A percentile compares a stretch with the other conserved stretches of the same genome.
Evolutionary conservation across 164 flowering plant genomes (phyloP).

Genomic region (Hamamelis virginiana): DNA sequence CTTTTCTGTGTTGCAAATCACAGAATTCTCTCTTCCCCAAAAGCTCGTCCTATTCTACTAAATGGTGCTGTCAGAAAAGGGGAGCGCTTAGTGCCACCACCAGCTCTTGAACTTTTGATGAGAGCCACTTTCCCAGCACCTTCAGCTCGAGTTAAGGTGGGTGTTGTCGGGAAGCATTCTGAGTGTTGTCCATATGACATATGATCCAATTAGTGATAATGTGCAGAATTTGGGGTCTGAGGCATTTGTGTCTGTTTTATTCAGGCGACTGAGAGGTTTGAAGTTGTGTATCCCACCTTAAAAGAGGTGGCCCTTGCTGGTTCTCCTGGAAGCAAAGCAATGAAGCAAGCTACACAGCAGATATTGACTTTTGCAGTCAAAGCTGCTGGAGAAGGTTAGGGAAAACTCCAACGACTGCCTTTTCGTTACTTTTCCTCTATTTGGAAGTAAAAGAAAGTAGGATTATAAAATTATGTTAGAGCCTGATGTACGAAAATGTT

Average conservation of each 20-base stretch:
- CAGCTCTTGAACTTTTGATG: slow-evolving; percentile 61
- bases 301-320: slow-evolving; percentile 90
- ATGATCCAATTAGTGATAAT: background rate
- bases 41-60: slow-evolving; percentile 65
- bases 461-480: background rate
- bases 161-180: slow-evolving; percentile 9
- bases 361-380: slow-evolving; percentile 43
- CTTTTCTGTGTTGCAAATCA: slow-evolving; percentile 3
- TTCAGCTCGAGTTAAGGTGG: slow-evolving; percentile 76
- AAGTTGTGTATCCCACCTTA: slow-evolving; percentile 71
- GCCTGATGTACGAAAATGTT: background rate
- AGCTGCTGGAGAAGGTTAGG: slow-evolving; percentile 67
- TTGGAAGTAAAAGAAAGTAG: background rate
- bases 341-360: slow-evolving; percentile 79
- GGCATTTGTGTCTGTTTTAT: slow-evolving; percentile 9
- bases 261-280: slow-evolving; percentile 95
- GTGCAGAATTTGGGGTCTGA: background rate
- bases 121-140: slow-evolving; percentile 67
- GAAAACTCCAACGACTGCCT: background rate
- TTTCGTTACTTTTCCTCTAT: background rate
- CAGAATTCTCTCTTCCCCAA: slow-evolving; percentile 78
- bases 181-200: background rate
- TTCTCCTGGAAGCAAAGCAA: slow-evolving; percentile 77
- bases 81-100: slow-evolving; percentile 84
- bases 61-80: slow-evolving; percentile 90